Percentiles rank a stretch among this genome's conserved stretches.
phyloP scores from a whole-genome alignment of 305 asterid genomes.

The Fraxinus latifolia region DNA sequence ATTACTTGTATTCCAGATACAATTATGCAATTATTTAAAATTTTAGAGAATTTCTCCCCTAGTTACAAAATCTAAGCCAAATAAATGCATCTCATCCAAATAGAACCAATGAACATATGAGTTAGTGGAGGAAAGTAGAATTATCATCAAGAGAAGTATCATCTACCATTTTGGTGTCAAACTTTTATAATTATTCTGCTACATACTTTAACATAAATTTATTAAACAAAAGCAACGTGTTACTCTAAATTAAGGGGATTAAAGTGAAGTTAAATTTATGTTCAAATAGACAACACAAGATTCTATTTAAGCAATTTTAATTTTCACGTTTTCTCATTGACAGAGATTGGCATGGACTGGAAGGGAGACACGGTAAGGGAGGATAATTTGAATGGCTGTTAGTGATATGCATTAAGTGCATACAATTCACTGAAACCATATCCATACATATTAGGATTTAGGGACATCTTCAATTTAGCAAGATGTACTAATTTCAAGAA shows the following conservation, averaged over 20 bases:
- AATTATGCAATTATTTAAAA: neutral
- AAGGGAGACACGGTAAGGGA: neutral
- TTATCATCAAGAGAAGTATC: neutral
- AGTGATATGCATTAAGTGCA: neutral
- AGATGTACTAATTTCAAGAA: neutral
- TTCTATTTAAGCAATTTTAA: neutral
- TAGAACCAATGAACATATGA: neutral
- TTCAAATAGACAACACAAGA: neutral
- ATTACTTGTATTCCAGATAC: neutral
- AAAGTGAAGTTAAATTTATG: neutral
- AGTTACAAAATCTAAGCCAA: neutral
- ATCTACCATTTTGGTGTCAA: neutral
- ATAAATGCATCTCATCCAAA: neutral
- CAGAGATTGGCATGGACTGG: neutral
- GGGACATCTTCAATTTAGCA: neutral
- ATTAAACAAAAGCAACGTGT: neutral
- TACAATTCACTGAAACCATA: neutral
- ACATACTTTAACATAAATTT: neutral
- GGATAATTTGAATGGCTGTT: neutral
- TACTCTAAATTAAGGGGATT: neutral
- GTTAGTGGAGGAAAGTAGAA: neutral
- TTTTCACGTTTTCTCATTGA: neutral
- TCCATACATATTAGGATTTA: neutral
- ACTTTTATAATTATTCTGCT: neutral
- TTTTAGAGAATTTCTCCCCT: neutral